Evolutionary conservation across 2,329 filamentous ascomycete genomes (phyloP), one percentile per base, ranked within the genome.

Genomic region (Neopestalotiopsis rosae): DNA sequence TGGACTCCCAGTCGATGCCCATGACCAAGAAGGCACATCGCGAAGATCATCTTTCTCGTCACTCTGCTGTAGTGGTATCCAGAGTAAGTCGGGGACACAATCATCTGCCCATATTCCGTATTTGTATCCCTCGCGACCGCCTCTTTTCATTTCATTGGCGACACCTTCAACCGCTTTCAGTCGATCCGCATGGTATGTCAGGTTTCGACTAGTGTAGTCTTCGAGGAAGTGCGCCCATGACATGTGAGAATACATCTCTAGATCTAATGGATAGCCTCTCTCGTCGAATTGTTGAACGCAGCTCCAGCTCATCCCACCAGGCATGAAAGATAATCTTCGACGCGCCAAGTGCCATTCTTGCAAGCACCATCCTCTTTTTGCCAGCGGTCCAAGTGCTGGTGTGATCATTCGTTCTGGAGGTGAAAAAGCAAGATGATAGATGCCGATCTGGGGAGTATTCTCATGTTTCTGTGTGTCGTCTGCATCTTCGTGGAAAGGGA

Each of bases 391-490:
- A 1, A 5, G 3, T 57, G 52, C 17, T 12, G 52, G 24, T 28
- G 24, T 28, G 24, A 28, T 28, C 24, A 28, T 28, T 4, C 4
- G 24, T 4, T 28, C 24, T 58, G 2, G 56, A 10, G 56, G 56
- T 58, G 56, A 5, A 30, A 58, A 58, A 1, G 0, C 5, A 17
- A 58, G 20, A 7, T 58, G 56, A 30, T 58, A 58, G 5, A 5
- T 14, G 0, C 5, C 56, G 2, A 13, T 0, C 13, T 12, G 20
- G 56, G 5, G 1, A 2, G 0, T 12, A 12, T 58, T 3, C 12
- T 14, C 12, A 1, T 30, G 5, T 24, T 30, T 12, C 0, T 30
- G 9, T 14, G 3, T 17, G 24, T 14, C 4, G 56, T 58, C 28
- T 58, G 6, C 20, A 2, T 2, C 20, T 12, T 4, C 28, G 20